Evolutionary conservation across 768 basidiomycete species (phyloP), one percentile per base, ranked within the genome.

Genomic region (Multifurca ochricompacta): DNA sequence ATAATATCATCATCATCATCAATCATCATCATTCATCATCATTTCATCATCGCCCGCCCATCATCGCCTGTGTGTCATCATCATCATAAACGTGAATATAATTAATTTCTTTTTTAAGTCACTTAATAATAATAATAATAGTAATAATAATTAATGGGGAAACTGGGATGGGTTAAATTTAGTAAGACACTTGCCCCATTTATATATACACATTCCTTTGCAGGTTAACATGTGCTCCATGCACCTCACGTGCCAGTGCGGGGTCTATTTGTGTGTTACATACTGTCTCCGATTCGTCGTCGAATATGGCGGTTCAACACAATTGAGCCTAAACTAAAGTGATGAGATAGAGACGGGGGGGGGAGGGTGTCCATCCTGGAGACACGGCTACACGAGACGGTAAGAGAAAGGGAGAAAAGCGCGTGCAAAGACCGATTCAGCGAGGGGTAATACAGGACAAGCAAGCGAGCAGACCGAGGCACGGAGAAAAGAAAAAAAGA

Each of bases 311-410:
- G 31, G 50, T 32, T n/a, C n/a, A 42, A 47, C 39, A 34, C 45
- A 21, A 9, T 46, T 37, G 39, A 13, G 37, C 23, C 50, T 16
- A 18, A 47, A 31, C 44, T 47, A 57, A n/a, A 35, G 56, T 47
- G 31, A 40, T 52, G 56, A 41, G 56, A 52, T 51, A 56, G 50
- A 41, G 55, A 36, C 39, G 41, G 41, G 32, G 6, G 44, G 55
- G 41, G 41, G 32, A 10, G 44, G 55, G 51, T 52, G 50, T 57
- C 56, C 39, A 52, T 57, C 56, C 56, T 36, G 45, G 40, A 52
- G 56, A 52, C 50, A 57, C 56, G 51, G 56, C 51, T 57, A 57
- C 55, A 56, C 54, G 49, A 52, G 55, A 57, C 56, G 30, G 45
- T 43, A 36, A 47, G 16, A 14, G 27, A 46, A 46, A 36, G 30